Conservation (phyloP, 371 early-diverging fungal species). For the Mucor piriformis region DNA sequence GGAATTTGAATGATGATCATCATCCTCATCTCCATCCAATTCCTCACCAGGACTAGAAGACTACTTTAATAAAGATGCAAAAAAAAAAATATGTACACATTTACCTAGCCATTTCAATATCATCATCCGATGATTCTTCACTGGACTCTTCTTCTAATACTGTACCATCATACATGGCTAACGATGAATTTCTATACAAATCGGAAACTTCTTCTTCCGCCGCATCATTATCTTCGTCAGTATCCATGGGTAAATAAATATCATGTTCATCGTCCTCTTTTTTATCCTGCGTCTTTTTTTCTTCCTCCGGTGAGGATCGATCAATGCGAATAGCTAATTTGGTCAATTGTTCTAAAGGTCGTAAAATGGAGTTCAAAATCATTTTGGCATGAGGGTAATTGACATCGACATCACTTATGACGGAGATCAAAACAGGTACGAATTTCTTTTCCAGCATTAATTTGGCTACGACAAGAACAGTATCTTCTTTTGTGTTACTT, state of each 20-base stretch:
- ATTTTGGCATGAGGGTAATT: slow-evolving; percentile 83
- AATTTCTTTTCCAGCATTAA: slow-evolving; percentile 91
- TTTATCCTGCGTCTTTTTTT: background rate
- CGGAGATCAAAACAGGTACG: slow-evolving; percentile 77
- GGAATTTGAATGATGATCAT: background rate
- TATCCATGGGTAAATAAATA: slow-evolving; percentile 21
- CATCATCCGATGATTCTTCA: slow-evolving; percentile 24
- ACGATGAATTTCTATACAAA: slow-evolving; percentile 29
- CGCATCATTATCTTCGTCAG: slow-evolving; percentile 35
- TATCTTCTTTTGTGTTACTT: slow-evolving; percentile 36
- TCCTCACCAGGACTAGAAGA: slow-evolving; percentile 20
- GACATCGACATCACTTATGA: slow-evolving; percentile 85
- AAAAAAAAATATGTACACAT: background rate
- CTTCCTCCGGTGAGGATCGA: background rate
- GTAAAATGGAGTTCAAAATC: slow-evolving; percentile 76
- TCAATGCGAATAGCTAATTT: slow-evolving; percentile 50
- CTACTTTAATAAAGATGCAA: background rate
- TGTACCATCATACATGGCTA: slow-evolving; percentile 32
- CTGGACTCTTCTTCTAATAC: slow-evolving; percentile 21
- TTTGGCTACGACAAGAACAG: slow-evolving; percentile 66
- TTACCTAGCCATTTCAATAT: slow-evolving; percentile 31
- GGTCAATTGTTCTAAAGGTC: slow-evolving; percentile 87
- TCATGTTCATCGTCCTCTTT: slow-evolving; percentile 11
- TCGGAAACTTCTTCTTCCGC: slow-evolving; percentile 21
- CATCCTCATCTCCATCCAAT: slow-evolving; percentile 1